These are phyloP conservation scores for Nigrospora oryzae DNA, from an alignment of 2,329 filamentous ascomycete species.

Conservation along the genomic window DNA sequence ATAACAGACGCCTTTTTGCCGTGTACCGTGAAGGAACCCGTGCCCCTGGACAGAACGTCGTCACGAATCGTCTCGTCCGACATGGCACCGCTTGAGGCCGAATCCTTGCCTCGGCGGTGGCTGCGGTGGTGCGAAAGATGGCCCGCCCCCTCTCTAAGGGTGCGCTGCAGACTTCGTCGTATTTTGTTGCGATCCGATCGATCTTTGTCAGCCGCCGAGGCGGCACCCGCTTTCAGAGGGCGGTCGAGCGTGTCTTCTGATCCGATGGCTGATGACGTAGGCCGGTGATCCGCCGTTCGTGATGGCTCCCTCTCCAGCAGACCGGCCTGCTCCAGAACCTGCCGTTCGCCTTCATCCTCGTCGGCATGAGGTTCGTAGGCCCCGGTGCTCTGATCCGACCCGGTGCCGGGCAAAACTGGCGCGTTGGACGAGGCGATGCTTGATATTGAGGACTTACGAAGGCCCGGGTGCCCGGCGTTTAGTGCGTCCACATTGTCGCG, in stretches of 20 bases:
- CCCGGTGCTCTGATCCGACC: slow-evolving; percentile 18
- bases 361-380: slow-evolving; percentile 30
- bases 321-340: slow-evolving; percentile 59
- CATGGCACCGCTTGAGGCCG: slow-evolving; percentile 46
- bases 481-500: slow-evolving; percentile 32
- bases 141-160: slow-evolving; percentile 70
- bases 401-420: slow-evolving; percentile 13
- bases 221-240: slow-evolving; percentile 22
- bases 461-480: slow-evolving; percentile 21
- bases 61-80: slow-evolving; percentile 44
- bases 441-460: slow-evolving; percentile 34
- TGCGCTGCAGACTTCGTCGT: slow-evolving; percentile 81
- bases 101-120: slow-evolving; percentile 64
- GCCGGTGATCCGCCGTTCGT: slow-evolving; percentile 31
- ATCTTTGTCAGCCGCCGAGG: slow-evolving; percentile 26
- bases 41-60: slow-evolving; percentile 67
- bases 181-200: slow-evolving; percentile 58
- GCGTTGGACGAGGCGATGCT: slow-evolving; percentile 27
- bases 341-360: slow-evolving; percentile 59
- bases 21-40: slow-evolving; percentile 90
- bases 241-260: slow-evolving; percentile 30
- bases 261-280: slow-evolving; percentile 28
- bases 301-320: slow-evolving; percentile 42
- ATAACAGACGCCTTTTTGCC: slow-evolving; percentile 97
- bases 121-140: slow-evolving; percentile 61